Evolutionary conservation across 495 filamentous ascomycete genomes (phyloP), one percentile per base, ranked within the genome.

Genomic region (Penicillium subrubescens): DNA sequence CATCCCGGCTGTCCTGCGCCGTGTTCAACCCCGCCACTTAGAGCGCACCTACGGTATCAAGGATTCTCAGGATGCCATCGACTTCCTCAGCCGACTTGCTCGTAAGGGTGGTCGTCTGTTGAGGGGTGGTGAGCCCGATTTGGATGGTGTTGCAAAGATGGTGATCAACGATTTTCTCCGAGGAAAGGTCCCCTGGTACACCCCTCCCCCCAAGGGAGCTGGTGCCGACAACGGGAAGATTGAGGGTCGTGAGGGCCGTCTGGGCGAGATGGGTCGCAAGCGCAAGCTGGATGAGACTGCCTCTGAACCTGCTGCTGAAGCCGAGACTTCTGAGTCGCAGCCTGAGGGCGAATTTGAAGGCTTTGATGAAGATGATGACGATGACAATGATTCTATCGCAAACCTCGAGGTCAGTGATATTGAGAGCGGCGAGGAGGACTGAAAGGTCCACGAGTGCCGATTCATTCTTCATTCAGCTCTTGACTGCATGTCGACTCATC

Each of bases 121-220:
- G 33, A 92, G 91, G 71, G 94, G 91, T 62, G 95, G 95, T 11
- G 95, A 98, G 75, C 89, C 93, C 15, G 95, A 98, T 75, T 76
- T 96, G 60, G 93, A 97, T 71, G 92, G 92, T 67, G 93, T 96
- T 44, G 94, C 94, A 17, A 97, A 97, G 77, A 96, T 95, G 87
- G 91, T 97, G 0, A 80, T 97, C 68, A 96, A 97, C 72, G 95
- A 99, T 68, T 98, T 98, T 69, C 86, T 98, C 63, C 79, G 95
- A 55, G 95, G 95, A 35, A 97, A 97, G 76, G 87, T 97, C 21
- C 95, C 95, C 8, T 99, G 95, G 95, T 99, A 91, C 72, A 94
- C 91, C 5, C 88, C 91, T 17, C 89, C 92, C 8, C 95, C 95
- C 17, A 73, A 85, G 8, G 72, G 77, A 31, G 84, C 86, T 66